Evolutionary conservation across 192 early-diverging fungal genomes (phyloP).

Genomic region (Diversispora epigaea): DNA sequence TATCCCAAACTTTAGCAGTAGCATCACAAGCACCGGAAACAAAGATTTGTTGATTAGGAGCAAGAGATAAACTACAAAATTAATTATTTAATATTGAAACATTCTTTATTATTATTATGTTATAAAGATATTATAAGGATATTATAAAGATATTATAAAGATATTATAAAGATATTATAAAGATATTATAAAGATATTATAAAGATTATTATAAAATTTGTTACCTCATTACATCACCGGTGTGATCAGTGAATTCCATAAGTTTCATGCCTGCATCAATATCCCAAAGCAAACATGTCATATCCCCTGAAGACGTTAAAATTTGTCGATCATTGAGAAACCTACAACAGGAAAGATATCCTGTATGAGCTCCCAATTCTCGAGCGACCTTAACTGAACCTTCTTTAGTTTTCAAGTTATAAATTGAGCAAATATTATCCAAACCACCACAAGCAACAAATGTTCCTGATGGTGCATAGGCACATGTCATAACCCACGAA

Average conservation of each 20-base stretch:
- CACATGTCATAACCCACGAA: constrained; percentile 99
- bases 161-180: not conserved
- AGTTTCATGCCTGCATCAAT: constrained; percentile 98
- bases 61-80: constrained; percentile 71
- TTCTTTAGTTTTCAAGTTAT: constrained; percentile 94
- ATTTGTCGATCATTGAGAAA: constrained; percentile 97
- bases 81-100: not conserved
- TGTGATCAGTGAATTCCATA: constrained; percentile 96
- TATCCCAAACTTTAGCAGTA: constrained; percentile 99
- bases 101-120: not conserved
- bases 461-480: constrained; percentile 96
- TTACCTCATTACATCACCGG: constrained; percentile 96
- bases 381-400: constrained; percentile 91
- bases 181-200: not conserved
- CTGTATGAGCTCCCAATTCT: constrained; percentile 95
- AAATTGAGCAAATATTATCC: constrained; percentile 99
- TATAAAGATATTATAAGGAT: no score
- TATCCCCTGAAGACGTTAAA: constrained; percentile 93
- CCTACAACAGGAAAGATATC: constrained; percentile 96
- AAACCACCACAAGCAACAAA: constrained; percentile 99
- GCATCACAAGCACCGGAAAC: constrained; percentile 98
- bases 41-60: constrained; percentile 93
- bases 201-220: not conserved
- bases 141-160: not conserved
- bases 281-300: constrained; percentile 99